Evolutionary conservation across 495 filamentous ascomycete genomes (phyloP).

Genomic region (Aspergillus haitiensis): DNA sequence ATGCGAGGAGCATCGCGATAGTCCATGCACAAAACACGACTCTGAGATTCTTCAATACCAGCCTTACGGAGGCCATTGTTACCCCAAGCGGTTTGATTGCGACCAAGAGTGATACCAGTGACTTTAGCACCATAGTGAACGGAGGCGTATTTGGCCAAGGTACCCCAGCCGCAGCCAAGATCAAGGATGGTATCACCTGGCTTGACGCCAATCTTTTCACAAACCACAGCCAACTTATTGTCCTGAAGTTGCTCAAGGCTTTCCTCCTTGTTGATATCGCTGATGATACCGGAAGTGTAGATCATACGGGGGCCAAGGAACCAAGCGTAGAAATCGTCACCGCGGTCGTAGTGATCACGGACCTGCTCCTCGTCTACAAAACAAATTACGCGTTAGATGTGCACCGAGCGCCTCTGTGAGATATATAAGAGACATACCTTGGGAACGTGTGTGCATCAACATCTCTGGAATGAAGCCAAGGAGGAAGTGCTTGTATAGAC

Average conservation of each 20-base stretch:
- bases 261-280: slow-evolving; percentile 65
- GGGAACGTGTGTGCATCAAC: slow-evolving; percentile 66
- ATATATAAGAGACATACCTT: slow-evolving; percentile 46
- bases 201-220: slow-evolving; percentile 67
- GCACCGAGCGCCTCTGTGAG: not conserved
- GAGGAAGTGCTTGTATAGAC: slow-evolving; percentile 65
- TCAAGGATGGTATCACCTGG: slow-evolving; percentile 63
- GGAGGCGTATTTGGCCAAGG: slow-evolving; percentile 64
- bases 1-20: slow-evolving; percentile 68
- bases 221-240: slow-evolving; percentile 70
- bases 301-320: slow-evolving; percentile 74
- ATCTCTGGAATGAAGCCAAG: slow-evolving; percentile 69
- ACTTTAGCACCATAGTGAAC: slow-evolving; percentile 62
- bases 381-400: slow-evolving; percentile 15
- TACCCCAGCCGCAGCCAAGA: slow-evolving; percentile 73
- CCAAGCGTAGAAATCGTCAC: slow-evolving; percentile 75
- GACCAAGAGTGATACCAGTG: slow-evolving; percentile 67
- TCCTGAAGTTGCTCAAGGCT: slow-evolving; percentile 67
- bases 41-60: slow-evolving; percentile 61
- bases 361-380: slow-evolving; percentile 72
- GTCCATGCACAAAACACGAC: slow-evolving; percentile 65
- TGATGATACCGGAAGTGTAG: slow-evolving; percentile 69
- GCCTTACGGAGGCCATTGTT: slow-evolving; percentile 62
- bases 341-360: slow-evolving; percentile 72
- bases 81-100: slow-evolving; percentile 72